These are phyloP conservation scores for Vitis hybrid DNA, from an alignment of 177 flowering plant genomes.

Conservation along the genomic window DNA sequence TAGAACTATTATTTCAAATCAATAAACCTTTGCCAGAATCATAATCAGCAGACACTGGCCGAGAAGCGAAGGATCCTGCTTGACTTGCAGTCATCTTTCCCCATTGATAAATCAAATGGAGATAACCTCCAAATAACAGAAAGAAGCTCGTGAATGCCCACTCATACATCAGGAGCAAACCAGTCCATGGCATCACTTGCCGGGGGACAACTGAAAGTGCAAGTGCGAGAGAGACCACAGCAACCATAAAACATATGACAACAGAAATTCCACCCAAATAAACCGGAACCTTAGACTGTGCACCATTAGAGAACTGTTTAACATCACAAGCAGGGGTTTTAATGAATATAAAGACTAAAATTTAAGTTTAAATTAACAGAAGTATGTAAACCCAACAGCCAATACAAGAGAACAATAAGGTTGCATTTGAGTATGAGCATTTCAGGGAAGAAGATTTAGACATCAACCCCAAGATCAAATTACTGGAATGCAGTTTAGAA, in stretches of 20 bases:
- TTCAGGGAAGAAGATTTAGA: no score
- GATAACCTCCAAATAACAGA: constrained; percentile 70
- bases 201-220: constrained; percentile 75
- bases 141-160: constrained; percentile 79
- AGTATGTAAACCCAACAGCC: neutral
- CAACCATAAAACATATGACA: constrained; percentile 59
- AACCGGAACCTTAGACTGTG: constrained; percentile 62
- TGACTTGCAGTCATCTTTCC: constrained; percentile 58
- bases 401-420: neutral
- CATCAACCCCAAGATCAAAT: no score
- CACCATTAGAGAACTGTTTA: constrained; percentile 43
- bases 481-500: no score
- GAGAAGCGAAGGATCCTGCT: constrained; percentile 40
- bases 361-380: neutral
- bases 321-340: constrained; percentile 11
- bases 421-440: no score
- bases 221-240: constrained; percentile 52
- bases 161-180: constrained; percentile 85
- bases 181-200: constrained; percentile 98
- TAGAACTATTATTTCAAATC: neutral
- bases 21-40: constrained; percentile 82
- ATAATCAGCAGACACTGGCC: constrained; percentile 45
- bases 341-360: neutral
- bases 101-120: constrained; percentile 59
- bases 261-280: constrained; percentile 73